Conservation (phyloP, 257 asterid genomes). For the Thymus mandschuricus region DNA sequence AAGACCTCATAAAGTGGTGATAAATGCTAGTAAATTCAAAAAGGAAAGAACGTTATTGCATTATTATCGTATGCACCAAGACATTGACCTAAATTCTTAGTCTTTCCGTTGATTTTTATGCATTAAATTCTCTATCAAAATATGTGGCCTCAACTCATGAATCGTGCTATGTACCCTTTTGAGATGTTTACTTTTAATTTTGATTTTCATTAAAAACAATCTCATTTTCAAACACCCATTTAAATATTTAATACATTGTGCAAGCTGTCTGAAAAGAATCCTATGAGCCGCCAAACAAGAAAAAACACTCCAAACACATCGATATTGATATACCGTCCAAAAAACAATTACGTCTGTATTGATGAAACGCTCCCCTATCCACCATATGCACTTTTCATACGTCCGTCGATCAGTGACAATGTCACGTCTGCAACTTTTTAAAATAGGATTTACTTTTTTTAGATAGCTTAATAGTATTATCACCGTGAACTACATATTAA, state of each 20-base stretch:
- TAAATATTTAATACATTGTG: no score
- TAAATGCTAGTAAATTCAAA: not conserved
- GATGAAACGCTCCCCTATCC: no score
- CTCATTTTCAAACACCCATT: not conserved
- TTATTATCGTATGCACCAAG: slow-evolving; percentile 1
- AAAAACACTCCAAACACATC: not conserved
- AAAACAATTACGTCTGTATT: no score
- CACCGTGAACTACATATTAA: no score
- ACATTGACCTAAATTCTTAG: not conserved
- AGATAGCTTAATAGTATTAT: no score
- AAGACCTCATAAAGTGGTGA: not conserved
- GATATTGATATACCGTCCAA: not conserved
- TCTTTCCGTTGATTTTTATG: not conserved
- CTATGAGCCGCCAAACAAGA: not conserved
- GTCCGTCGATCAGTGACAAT: no score
- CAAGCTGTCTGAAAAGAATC: not conserved
- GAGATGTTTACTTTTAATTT: not conserved
- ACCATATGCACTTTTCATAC: no score
- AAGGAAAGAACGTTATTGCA: not conserved
- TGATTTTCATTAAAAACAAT: no score
- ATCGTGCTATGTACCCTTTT: not conserved
- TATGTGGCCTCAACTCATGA: not conserved
- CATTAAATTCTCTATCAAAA: not conserved
- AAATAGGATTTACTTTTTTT: no score
- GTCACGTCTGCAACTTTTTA: no score